Base-by-base conservation (phyloP, 768 basidiomycete genomes). In the Cubamyces lactineus region DNA sequence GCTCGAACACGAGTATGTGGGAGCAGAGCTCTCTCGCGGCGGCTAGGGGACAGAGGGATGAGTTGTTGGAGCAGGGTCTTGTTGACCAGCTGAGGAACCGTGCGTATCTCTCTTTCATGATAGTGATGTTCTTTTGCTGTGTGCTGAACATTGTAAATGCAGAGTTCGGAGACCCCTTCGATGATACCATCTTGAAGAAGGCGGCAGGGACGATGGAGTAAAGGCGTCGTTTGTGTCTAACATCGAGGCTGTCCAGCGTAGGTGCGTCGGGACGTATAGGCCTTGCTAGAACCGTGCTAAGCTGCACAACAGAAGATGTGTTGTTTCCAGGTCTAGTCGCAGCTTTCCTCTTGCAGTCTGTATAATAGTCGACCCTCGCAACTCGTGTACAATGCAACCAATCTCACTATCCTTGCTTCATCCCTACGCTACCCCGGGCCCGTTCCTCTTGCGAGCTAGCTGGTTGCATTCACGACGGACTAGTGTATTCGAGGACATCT, bases 101-200 rank as follows among this genome's bases (percentile, higher is more conserved):
- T 71, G 40, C 53, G 68, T 65, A 21, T 57, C 38, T n/a, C 47
- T 47, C n/a, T 61, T 23, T 12, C 21, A 19, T 40, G 5, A 8
- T 26, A 9, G 34, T 40, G 19, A 8, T 30, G 3, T 8, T 8
- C 28, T 30, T 8, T 3, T 13, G 42, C 17, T 26, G 24, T 53
- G 12, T 17, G 30, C 15, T 39, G 30, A 19, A 8, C 15, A n/a
- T 13, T 9, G 28, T 8, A 34, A 21, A 17, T 5, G 30, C 55
- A 74, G 73, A 66, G 24, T 69, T 73, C 26, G 73, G 73, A n/a
- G 73, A 74, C 50, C 73, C 73, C 12, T 69, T 74, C 49, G 70
- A 73, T 34, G 70, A 73, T 30, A 59, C 66, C 15, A 21, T 60
- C 26, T 39, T 73, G 50, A 71, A 72, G 68, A 65, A 53, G 53